Conservation (phyloP, 441 rosid species). For the Hura crepitans region DNA sequence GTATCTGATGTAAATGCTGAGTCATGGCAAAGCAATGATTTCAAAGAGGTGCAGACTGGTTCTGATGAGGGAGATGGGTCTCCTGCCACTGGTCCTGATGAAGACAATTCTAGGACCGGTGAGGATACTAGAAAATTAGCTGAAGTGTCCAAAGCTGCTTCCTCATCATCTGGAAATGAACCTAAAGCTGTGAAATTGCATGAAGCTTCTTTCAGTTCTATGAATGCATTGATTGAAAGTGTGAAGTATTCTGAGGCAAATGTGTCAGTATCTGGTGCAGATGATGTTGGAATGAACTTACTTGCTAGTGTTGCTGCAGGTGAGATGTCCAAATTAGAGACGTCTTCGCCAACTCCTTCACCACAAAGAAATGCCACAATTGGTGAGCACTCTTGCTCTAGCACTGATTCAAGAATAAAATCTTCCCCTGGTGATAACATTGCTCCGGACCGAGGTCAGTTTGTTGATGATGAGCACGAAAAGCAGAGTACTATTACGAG, state of each 20-base stretch:
- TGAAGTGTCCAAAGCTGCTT: conserved; percentile 41
- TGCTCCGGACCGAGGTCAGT: conserved; percentile 26
- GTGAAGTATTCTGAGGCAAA: conserved; percentile 58
- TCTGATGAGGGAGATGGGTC: conserved; percentile 54
- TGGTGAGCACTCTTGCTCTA: conserved; percentile 35
- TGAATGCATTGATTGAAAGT: conserved; percentile 86
- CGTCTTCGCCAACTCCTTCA: conserved; percentile 50
- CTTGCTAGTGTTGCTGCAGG: conserved; percentile 95
- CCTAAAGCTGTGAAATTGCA: conserved; percentile 44
- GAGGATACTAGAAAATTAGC: conserved; percentile 39
- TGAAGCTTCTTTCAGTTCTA: conserved; percentile 62
- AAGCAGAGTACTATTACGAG: conserved; percentile 29
- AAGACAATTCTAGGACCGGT: conserved; percentile 34
- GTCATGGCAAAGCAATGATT: conserved; percentile 57
- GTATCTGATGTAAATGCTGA: conserved; percentile 44
- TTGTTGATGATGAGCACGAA: conserved; percentile 33
- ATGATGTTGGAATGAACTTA: conserved; percentile 91
- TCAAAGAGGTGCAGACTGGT: conserved; percentile 45
- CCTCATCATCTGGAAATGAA: conserved; percentile 44
- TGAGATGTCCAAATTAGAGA: conserved; percentile 67
- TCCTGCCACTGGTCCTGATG: conserved; percentile 40
- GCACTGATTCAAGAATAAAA: conserved; percentile 37
- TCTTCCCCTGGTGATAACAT: conserved; percentile 31
- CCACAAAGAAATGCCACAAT: conserved; percentile 38
- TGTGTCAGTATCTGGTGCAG: conserved; percentile 49